Percentiles rank a stretch among this genome's conserved stretches.
phyloP scores from a whole-genome alignment of 306 rosid species.

The Erythrophleum fordii region DNA sequence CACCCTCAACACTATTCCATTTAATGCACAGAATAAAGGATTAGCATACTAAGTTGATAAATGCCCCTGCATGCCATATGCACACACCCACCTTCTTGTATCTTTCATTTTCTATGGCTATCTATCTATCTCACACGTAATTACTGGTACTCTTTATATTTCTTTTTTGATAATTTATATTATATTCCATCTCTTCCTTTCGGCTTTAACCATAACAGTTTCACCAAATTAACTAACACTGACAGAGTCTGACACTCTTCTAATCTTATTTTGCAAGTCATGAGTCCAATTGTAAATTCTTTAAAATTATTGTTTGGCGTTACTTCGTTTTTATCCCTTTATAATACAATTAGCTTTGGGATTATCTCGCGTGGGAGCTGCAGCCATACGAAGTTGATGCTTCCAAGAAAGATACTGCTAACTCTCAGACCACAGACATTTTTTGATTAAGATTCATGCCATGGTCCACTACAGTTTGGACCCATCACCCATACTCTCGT shows the following conservation, averaged over 20 bases:
- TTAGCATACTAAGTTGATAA: constrained; percentile 43
- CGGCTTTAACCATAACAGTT: constrained; percentile 17
- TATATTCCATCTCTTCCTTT: constrained; percentile 23
- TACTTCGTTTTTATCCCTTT: constrained; percentile 18
- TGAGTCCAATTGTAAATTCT: background rate
- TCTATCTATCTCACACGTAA: background rate
- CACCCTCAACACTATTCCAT: constrained; percentile 38
- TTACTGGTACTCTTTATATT: background rate
- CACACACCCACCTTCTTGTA: background rate
- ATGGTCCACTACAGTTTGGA: constrained; percentile 48
- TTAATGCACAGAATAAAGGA: constrained; percentile 54
- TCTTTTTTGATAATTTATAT: background rate
- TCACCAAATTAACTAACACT: background rate
- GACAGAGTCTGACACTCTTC: background rate
- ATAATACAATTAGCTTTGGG: constrained; percentile 7
- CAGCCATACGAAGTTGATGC: constrained; percentile 54
- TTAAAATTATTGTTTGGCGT: background rate
- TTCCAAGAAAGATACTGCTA: constrained; percentile 66
- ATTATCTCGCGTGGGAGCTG: constrained; percentile 43
- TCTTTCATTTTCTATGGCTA: constrained; percentile 2
- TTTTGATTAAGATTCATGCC: constrained; percentile 35
- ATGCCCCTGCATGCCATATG: constrained; percentile 39
- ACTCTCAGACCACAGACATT: constrained; percentile 51
- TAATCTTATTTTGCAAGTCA: background rate
- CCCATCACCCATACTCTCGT: constrained; percentile 36